Evolutionary conservation across 345 rosid genomes (phyloP).

Genomic region (Lenwebbia sp.): DNA sequence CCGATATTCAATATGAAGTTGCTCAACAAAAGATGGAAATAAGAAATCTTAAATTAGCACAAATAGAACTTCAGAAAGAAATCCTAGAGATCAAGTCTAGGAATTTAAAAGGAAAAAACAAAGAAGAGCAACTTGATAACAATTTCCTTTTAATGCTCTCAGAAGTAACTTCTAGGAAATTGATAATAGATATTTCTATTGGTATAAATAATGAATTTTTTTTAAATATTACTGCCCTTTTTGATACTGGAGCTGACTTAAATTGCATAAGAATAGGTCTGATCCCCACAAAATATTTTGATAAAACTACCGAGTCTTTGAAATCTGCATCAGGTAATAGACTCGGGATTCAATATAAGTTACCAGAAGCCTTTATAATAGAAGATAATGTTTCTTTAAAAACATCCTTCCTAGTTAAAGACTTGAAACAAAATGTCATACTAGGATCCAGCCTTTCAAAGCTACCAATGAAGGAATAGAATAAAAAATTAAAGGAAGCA

Average conservation of each 20-base stretch:
- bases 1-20: too few relatives aligned
- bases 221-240: not conserved
- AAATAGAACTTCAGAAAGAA: too few relatives aligned
- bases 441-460: not conserved
- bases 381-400: not conserved
- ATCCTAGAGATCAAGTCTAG: too few relatives aligned
- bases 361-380: not conserved
- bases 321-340: not conserved
- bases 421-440: not conserved
- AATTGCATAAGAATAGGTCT: not conserved
- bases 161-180: not conserved
- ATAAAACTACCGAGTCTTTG: not conserved
- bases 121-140: too few relatives aligned
- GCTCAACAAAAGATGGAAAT: too few relatives aligned
- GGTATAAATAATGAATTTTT: not conserved
- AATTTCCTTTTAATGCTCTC: too few relatives aligned
- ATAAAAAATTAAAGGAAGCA: accelerated
- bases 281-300: too few relatives aligned
- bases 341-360: not conserved
- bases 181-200: not conserved
- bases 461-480: too few relatives aligned
- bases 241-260: not conserved
- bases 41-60: too few relatives aligned
- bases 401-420: not conserved
- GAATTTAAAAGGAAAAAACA: too few relatives aligned